Percentiles rank a stretch among this genome's conserved stretches.
These are phyloP conservation scores for Saccharomyces paradoxus DNA, from an alignment of 805 yeast species.

Conservation along the genomic window DNA sequence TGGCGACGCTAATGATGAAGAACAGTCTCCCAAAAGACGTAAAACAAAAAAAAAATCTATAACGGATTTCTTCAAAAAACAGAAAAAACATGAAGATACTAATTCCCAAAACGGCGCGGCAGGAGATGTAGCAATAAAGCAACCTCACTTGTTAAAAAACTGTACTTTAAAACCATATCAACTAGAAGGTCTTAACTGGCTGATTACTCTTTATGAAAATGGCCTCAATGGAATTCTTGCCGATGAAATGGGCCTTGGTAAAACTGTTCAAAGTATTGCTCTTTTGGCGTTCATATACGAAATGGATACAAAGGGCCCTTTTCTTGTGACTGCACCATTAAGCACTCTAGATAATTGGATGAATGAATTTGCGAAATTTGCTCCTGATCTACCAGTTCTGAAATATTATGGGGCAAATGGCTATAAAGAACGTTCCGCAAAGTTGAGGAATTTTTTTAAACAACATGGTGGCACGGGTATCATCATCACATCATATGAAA, in stretches of 20 bases:
- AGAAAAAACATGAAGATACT: constrained; percentile 6
- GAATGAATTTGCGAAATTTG: constrained; percentile 59
- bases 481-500: constrained; percentile 76
- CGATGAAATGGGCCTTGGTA: constrained; percentile 97
- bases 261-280: constrained; percentile 82
- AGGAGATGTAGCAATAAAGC: constrained; percentile 29
- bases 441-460: constrained; percentile 37
- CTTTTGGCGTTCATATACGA: constrained; percentile 68
- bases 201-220: constrained; percentile 79
- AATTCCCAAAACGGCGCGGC: constrained; percentile 5
- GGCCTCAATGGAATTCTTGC: constrained; percentile 93
- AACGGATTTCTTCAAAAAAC: constrained; percentile 17
- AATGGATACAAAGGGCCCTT: constrained; percentile 72
- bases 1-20: constrained; percentile 18
- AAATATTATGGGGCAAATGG: constrained; percentile 64
- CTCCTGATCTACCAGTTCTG: constrained; percentile 58
- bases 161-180: constrained; percentile 76
- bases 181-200: constrained; percentile 85
- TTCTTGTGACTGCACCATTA: constrained; percentile 69
- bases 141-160: constrained; percentile 48
- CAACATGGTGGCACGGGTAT: constrained; percentile 37
- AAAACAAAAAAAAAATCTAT: constrained; percentile 15
- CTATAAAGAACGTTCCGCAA: constrained; percentile 19
- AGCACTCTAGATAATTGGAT: constrained; percentile 86
- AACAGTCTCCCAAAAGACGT: constrained; percentile 12